Evolutionary conservation across 1,284 basidiomycete genomes (phyloP), one percentile per base, ranked within the genome.

Genomic region (Ustilago loliicola): DNA sequence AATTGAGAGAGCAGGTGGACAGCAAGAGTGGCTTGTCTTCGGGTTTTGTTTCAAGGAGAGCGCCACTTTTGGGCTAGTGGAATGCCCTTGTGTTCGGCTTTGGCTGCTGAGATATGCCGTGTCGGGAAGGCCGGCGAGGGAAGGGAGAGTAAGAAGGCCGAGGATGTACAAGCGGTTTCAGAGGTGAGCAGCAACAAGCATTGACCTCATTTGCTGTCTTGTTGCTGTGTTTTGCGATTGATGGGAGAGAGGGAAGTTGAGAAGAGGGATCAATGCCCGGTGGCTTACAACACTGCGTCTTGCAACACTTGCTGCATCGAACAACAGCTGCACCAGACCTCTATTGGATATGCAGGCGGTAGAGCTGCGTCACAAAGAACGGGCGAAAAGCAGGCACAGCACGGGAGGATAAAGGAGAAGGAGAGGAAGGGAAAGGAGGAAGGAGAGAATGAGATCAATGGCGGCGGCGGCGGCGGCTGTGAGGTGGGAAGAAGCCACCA

Each of bases 401-500:
- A 23, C 3, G 21, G n/a, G 45, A 47, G 40, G 40, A 47, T 11
- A 51, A 48, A 13, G 50, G 53, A 10, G 27, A 25, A 25, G 25
- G 21, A 55, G 4, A 15, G 9, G 23, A 17, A 21, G 13, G 30
- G 21, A 32, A 2, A 32, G n/a, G 9, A n/a, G 27, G 27, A 40
- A 36, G n/a, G 34, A 15, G 50, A 27, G 38, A 19, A n/a, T 19
- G 13, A 30, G 36, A 15, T 38, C 36, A 10, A 38, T 38, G 36
- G 36, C 36, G 36, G 36, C 13, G 13, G 36, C 38, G 32, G n/a
- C 36, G 9, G 32, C 38, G 19, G 40, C 7, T 19, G 52, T 13
- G 51, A 23, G 48, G 58, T 27, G 42, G 32, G 29, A 29, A 48
- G 36, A 58, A 58, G 62, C 62, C 62, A 65, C 62, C 48, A 45